Percentiles rank a stretch among this genome's conserved stretches.
These are phyloP conservation scores for Pichia kluyveri DNA, from an alignment of 805 yeast genomes.

Conservation along the genomic window DNA sequence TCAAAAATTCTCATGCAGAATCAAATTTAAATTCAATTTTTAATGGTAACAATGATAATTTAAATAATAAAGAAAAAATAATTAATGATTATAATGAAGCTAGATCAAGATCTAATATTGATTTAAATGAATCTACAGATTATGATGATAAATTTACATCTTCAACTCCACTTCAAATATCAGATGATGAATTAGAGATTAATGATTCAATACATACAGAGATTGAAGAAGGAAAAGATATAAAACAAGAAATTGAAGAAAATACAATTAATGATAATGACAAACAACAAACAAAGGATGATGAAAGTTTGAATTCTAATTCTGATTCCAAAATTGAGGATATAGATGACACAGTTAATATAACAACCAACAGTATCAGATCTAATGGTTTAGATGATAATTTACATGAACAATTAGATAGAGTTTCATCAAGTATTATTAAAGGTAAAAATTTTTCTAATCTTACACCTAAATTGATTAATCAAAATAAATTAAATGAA, in stretches of 20 bases:
- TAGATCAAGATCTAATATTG: constrained; percentile 9
- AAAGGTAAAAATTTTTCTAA: background rate
- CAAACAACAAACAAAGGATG: no score
- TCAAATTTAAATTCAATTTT: background rate
- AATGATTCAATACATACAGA: background rate
- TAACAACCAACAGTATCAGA: background rate
- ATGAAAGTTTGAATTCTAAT: no score
- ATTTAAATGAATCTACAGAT: constrained; percentile 6
- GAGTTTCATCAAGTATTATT: background rate
- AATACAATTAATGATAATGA: background rate
- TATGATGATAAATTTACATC: background rate
- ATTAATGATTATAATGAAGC: no score
- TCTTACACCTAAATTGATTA: no score
- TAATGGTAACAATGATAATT: background rate
- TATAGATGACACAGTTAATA: background rate
- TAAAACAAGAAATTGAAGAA: background rate
- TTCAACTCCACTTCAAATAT: constrained; percentile 2
- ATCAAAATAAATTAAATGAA: no score
- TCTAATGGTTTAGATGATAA: background rate
- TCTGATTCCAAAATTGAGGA: background rate
- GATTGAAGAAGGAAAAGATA: background rate
- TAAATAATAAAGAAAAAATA: background rate
- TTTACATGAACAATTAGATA: background rate
- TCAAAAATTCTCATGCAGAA: background rate
- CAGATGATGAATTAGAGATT: background rate